Evolutionary conservation across 768 basidiomycete species (phyloP).

Genomic region (Mycena sanguinolenta): DNA sequence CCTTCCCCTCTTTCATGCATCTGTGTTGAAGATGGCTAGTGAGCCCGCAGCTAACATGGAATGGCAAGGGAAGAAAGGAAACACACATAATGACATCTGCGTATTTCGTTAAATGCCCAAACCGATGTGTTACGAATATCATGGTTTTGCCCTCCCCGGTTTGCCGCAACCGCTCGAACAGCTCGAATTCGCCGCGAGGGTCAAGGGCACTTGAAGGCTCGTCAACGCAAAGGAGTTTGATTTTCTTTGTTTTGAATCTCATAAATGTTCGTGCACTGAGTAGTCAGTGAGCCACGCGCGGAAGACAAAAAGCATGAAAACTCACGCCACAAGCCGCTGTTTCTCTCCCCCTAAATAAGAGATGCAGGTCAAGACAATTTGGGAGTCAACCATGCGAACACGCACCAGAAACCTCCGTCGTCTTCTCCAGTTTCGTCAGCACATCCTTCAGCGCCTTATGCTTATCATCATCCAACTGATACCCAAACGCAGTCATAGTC

Average conservation of each 20-base stretch:
- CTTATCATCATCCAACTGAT: constrained; percentile 30
- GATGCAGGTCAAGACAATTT: neutral
- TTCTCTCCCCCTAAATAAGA: constrained; percentile 29
- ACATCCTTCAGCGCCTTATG: constrained; percentile 27
- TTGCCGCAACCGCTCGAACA: constrained; percentile 33
- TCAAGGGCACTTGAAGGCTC: constrained; percentile 38
- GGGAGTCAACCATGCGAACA: too few relatives aligned
- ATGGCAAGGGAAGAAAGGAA: too few relatives aligned
- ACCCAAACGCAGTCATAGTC: constrained; percentile 9
- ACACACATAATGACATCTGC: constrained; percentile 35
- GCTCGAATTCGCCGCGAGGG: constrained; percentile 33
- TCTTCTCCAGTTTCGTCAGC: constrained; percentile 20
- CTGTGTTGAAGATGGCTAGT: neutral
- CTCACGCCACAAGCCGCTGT: constrained; percentile 38
- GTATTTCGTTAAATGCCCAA: constrained; percentile 36
- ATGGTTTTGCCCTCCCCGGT: constrained; percentile 33
- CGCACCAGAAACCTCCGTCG: constrained; percentile 29
- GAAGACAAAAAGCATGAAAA: neutral
- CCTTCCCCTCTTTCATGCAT: constrained; percentile 37
- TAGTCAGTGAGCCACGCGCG: neutral
- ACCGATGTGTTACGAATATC: constrained; percentile 38
- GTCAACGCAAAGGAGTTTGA: constrained; percentile 36
- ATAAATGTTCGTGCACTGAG: constrained; percentile 36
- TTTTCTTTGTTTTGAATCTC: constrained; percentile 29
- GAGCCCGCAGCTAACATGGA: too few relatives aligned